A percentile compares a stretch with the other conserved stretches of the same genome.
Conservation (phyloP, 108 stramenopile genomes). For the Cylindrotheca closterium region DNA sequence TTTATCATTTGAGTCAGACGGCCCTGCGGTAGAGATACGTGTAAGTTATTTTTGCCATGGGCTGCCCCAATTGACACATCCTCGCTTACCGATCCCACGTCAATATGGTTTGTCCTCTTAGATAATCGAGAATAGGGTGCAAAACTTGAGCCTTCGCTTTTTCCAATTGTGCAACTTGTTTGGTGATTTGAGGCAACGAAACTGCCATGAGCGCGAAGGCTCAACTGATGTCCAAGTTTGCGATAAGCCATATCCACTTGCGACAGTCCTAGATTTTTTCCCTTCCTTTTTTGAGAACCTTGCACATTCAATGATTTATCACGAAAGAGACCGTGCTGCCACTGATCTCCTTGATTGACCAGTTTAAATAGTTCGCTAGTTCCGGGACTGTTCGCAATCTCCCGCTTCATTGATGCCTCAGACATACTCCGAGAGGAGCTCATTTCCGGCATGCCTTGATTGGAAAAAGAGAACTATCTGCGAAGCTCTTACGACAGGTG, state of each 20-base stretch:
- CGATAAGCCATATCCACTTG: constrained; percentile 41
- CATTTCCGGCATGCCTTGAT: too few species aligned
- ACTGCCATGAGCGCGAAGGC: constrained; percentile 33
- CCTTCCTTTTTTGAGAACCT: too few species aligned
- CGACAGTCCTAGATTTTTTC: too few species aligned
- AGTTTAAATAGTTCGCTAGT: too few species aligned
- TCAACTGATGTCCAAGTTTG: constrained; percentile 36
- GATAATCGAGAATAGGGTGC: neutral
- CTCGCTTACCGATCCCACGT: neutral
- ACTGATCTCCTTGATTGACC: too few species aligned
- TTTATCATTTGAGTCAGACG: constrained; percentile 24
- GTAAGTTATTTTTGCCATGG: neutral
- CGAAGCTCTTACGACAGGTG: too few species aligned
- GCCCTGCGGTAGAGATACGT: neutral
- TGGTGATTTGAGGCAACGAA: neutral
- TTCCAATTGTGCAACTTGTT: constrained; percentile 1
- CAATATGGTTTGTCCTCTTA: neutral
- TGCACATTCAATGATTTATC: too few species aligned
- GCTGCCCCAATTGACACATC: neutral
- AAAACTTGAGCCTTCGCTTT: constrained; percentile 3
- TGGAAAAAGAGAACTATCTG: too few species aligned
- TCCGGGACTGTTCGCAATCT: too few species aligned
- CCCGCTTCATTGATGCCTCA: too few species aligned
- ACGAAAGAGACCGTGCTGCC: too few species aligned
- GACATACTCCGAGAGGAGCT: too few species aligned